phyloP scores from a whole-genome alignment of 495 filamentous ascomycete genomes.

The Talaromyces thailandensis region DNA sequence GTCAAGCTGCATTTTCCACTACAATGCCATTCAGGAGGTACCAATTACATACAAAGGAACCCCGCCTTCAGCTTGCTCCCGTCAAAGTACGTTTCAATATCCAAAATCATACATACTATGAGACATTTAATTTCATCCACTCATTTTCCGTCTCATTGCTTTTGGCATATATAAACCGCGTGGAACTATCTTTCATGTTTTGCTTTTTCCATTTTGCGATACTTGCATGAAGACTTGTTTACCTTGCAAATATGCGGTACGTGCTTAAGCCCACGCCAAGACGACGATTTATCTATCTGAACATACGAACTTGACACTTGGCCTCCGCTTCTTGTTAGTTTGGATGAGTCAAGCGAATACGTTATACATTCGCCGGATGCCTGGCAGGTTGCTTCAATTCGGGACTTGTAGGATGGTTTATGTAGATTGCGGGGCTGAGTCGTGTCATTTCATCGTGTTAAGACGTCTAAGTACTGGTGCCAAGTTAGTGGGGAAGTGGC shows the following conservation, averaged over 20 bases:
- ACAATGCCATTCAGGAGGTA: not conserved
- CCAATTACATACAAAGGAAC: not conserved
- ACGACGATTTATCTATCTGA: not conserved
- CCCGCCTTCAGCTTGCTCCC: not conserved
- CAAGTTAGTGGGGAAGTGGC: not conserved
- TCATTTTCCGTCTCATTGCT: not conserved
- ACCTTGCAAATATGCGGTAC: too few species aligned
- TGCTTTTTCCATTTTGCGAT: not conserved
- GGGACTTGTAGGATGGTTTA: not conserved
- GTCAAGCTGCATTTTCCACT: not conserved
- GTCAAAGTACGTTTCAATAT: not conserved
- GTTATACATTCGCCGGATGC: not conserved
- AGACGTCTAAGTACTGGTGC: not conserved
- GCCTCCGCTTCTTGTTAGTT: not conserved
- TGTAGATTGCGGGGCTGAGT: not conserved
- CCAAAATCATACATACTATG: constrained; percentile 1
- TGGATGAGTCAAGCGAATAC: not conserved
- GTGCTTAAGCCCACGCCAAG: not conserved
- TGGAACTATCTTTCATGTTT: not conserved
- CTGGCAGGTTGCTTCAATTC: not conserved
- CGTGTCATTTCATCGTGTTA: not conserved
- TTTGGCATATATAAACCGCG: not conserved
- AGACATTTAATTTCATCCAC: constrained; percentile 8
- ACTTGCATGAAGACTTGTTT: not conserved
- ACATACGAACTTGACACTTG: not conserved